Evolutionary conservation across 768 basidiomycete species (phyloP).

Genomic region (Tephrocybe sp.): DNA sequence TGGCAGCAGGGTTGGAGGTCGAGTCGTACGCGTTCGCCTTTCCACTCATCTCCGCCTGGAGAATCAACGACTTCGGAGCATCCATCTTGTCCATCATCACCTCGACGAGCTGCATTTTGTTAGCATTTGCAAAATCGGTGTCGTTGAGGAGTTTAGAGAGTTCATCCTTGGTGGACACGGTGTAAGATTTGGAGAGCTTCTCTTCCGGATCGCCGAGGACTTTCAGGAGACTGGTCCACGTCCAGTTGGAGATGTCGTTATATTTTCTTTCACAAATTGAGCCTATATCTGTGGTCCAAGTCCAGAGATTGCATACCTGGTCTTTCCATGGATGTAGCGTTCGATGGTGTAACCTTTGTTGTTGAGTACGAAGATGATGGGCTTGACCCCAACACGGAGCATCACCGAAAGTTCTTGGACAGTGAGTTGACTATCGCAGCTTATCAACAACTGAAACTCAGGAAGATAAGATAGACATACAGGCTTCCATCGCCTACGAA

Average conservation of each 20-base stretch:
- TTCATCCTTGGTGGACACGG: constrained; percentile 64
- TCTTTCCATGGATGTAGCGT: constrained; percentile 66
- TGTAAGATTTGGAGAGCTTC: constrained; percentile 58
- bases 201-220: constrained; percentile 56
- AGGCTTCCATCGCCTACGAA: constrained; percentile 87
- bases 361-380: constrained; percentile 84
- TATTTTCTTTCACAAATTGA: constrained; percentile 58
- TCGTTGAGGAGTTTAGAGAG: constrained; percentile 68
- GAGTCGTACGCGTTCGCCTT: constrained; percentile 46
- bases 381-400: constrained; percentile 68
- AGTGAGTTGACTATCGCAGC: constrained; percentile 57
- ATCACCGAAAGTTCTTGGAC: constrained; percentile 87
- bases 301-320: constrained; percentile 44
- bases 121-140: constrained; percentile 56
- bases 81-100: constrained; percentile 74
- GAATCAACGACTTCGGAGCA: constrained; percentile 63
- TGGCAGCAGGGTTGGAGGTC: not conserved
- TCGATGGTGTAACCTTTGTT: constrained; percentile 90
- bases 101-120: constrained; percentile 79
- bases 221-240: constrained; percentile 64
- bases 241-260: constrained; percentile 86
- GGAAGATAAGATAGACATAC: constrained; percentile 37
- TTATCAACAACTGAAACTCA: not conserved
- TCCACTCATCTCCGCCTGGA: constrained; percentile 55
- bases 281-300: too few relatives aligned